Percentiles rank a stretch among this genome's conserved stretches.
phyloP scores from a whole-genome alignment of 164 flowering plant species.

The Magnolia officinalis region DNA sequence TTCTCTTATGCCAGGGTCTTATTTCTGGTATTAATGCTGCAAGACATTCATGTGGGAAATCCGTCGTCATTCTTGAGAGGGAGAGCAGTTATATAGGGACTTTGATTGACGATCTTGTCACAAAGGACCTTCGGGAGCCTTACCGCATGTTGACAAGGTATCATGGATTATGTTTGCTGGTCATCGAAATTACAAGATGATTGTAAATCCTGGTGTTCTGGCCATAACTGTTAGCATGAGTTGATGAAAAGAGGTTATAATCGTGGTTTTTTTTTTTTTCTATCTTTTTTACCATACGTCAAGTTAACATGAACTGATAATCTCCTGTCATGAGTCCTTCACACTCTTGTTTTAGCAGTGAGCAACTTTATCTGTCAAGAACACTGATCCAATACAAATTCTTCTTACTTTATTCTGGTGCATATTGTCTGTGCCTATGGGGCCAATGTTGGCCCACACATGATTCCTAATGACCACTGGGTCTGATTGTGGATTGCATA shows the following conservation, averaged over 20 bases:
- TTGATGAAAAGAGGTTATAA: neutral
- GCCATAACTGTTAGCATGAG: neutral
- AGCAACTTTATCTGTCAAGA: neutral
- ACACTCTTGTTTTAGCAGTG: neutral
- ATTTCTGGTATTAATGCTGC: slow-evolving; percentile 96
- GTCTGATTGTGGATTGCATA: neutral
- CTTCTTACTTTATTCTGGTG: neutral
- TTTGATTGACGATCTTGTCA: slow-evolving; percentile 89
- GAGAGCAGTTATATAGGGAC: slow-evolving; percentile 97
- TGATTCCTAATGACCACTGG: neutral
- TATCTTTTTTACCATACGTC: neutral
- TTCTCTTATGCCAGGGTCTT: slow-evolving; percentile 55
- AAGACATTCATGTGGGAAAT: slow-evolving; percentile 72
- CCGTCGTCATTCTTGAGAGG: slow-evolving; percentile 83
- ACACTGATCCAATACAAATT: neutral
- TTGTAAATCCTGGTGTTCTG: neutral
- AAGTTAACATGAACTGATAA: neutral
- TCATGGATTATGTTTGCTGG: slow-evolving; percentile 1
- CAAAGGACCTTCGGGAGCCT: slow-evolving; percentile 98
- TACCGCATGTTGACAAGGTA: slow-evolving; percentile 97
- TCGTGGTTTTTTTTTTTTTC: too few species aligned
- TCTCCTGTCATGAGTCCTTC: neutral
- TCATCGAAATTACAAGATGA: neutral
- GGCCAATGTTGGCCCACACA: neutral
- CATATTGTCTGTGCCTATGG: neutral